Percentiles rank a stretch among this genome's conserved stretches.
phyloP scores from a whole-genome alignment of 2,329 filamentous ascomycete species.

The Aspergillus sp. region DNA sequence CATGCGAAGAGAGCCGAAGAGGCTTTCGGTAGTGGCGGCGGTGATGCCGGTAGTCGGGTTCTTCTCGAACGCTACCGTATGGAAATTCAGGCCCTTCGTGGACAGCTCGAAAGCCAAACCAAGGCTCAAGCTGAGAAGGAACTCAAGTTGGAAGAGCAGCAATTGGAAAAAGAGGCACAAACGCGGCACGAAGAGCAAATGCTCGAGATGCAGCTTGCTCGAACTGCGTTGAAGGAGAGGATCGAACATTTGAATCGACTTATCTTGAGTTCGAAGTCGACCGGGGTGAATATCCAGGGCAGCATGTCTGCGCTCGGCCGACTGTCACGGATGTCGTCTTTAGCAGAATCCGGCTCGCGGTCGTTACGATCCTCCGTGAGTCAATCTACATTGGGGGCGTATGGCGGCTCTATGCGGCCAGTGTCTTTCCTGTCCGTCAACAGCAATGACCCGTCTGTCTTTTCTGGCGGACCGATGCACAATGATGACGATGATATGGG shows the following conservation, averaged over 20 bases:
- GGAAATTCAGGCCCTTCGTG: conserved; percentile 80
- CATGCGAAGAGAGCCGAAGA: conserved; percentile 95
- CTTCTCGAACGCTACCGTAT: conserved; percentile 89
- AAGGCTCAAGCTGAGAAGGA: conserved; percentile 64
- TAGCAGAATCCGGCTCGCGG: conserved; percentile 41
- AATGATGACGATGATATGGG: conserved; percentile 62
- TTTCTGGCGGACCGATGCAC: conserved; percentile 31
- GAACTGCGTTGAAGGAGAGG: conserved; percentile 92
- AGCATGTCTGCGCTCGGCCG: conserved; percentile 66
- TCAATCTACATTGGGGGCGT: conserved; percentile 54
- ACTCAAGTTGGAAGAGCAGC: conserved; percentile 64
- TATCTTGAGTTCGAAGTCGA: conserved; percentile 92
- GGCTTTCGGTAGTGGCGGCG: conserved; percentile 71
- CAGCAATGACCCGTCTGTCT: conserved; percentile 37
- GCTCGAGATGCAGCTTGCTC: conserved; percentile 95
- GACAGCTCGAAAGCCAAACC: conserved; percentile 78
- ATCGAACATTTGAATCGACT: conserved; percentile 95
- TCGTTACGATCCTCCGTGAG: conserved; percentile 69
- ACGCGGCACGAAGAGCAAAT: conserved; percentile 94
- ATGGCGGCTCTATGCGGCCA: conserved; percentile 59
- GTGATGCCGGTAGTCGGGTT: conserved; percentile 79
- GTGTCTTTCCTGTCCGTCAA: conserved; percentile 64
- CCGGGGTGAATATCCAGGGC: conserved; percentile 80
- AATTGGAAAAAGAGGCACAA: conserved; percentile 76
- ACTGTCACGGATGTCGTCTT: conserved; percentile 58